Evolutionary conservation across 441 rosid species (phyloP).

Genomic region (Manihot esculenta): DNA sequence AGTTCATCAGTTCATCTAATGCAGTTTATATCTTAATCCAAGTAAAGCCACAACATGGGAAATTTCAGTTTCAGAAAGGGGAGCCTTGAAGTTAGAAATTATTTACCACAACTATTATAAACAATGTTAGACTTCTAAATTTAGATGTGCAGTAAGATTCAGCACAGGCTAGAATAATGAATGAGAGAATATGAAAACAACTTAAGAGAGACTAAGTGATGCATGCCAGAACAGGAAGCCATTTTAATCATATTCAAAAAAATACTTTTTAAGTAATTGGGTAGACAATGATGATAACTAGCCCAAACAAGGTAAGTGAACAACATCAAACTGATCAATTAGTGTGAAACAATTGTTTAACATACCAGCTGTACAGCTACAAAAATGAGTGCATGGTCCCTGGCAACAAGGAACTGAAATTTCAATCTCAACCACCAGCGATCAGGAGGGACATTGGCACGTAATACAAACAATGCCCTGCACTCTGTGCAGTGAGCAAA

Average conservation of each 20-base stretch:
- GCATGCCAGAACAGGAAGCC: neutral
- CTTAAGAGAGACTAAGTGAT: neutral
- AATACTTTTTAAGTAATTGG: neutral
- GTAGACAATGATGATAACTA: neutral
- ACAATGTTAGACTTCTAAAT: too few relatives aligned
- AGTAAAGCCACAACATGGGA: too few relatives aligned
- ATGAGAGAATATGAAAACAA: neutral
- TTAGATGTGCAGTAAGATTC: too few relatives aligned
- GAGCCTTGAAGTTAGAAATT: too few relatives aligned
- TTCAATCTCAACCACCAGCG: constrained; percentile 99
- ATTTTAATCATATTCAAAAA: neutral
- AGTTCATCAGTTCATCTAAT: neutral
- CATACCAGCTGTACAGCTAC: constrained; percentile 92
- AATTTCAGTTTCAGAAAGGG: too few relatives aligned
- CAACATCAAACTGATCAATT: constrained; percentile 19
- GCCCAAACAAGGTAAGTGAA: constrained; percentile 12
- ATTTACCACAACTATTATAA: too few relatives aligned
- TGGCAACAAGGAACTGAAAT: constrained; percentile 95
- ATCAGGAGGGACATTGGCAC: constrained; percentile 96
- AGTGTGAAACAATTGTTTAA: constrained; percentile 9
- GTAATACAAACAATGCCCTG: constrained; percentile 83
- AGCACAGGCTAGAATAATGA: too few relatives aligned
- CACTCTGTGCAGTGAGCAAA: constrained; percentile 99
- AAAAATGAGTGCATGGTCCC: constrained; percentile 94
- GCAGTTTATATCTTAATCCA: neutral